Evolutionary conservation across 192 early-diverging fungal species (phyloP).

Genomic region (Obelidium mucronatum): DNA sequence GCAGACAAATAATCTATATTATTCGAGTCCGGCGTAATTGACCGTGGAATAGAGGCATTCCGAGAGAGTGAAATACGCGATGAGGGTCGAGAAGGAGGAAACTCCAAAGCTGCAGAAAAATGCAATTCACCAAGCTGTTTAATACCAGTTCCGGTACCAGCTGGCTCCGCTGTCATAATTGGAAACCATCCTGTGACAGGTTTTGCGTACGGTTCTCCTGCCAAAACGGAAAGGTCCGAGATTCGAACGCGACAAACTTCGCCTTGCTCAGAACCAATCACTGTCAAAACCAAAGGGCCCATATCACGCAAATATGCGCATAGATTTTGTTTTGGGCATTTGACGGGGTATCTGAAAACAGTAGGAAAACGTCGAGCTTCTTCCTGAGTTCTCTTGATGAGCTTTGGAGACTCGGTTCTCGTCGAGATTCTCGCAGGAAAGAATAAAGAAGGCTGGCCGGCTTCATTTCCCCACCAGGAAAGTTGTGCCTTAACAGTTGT

Average conservation of each 20-base stretch:
- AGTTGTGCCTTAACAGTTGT: conserved; percentile 28
- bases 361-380: too few relatives aligned
- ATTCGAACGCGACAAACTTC: conserved; percentile 4
- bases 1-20: not conserved
- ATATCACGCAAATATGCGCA: conserved; percentile 47
- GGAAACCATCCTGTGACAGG: conserved; percentile 43
- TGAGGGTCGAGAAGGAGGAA: not conserved
- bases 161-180: conserved; percentile 7
- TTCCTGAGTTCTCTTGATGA: too few relatives aligned
- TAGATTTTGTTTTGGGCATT: conserved; percentile 41
- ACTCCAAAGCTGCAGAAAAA: conserved; percentile 27
- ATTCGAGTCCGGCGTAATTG: not conserved
- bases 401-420: too few relatives aligned
- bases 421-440: too few relatives aligned
- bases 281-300: conserved; percentile 34
- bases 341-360: conserved; percentile 37
- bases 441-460: conserved; percentile 22
- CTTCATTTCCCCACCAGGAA: conserved; percentile 47
- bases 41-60: not conserved
- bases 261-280: conserved; percentile 18
- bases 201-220: conserved; percentile 15
- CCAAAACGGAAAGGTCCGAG: conserved; percentile 22
- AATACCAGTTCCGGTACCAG: not conserved
- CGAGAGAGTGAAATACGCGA: not conserved
- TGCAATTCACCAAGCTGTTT: conserved; percentile 36